Conservation (phyloP, 768 basidiomycete genomes). For the Boletellus sp. region DNA sequence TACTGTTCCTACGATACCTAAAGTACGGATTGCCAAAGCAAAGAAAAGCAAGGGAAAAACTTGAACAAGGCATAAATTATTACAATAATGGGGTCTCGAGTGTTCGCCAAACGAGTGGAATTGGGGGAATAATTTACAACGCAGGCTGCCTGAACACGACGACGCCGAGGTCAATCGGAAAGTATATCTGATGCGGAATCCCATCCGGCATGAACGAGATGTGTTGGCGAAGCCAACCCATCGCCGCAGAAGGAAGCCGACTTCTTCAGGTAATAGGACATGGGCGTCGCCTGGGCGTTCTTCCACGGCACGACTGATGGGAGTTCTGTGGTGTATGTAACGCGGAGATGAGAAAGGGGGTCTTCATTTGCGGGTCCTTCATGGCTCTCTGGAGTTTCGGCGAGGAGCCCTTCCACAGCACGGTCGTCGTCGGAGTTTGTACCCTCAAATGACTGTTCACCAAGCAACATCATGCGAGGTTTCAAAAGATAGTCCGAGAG, state of each 20-base stretch:
- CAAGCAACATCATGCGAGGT: constrained; percentile 25
- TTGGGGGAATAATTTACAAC: constrained; percentile 24
- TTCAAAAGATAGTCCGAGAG: constrained; percentile 23
- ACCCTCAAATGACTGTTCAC: constrained; percentile 31
- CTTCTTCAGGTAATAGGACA: constrained; percentile 38
- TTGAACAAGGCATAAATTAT: constrained; percentile 28
- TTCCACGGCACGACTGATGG: constrained; percentile 34
- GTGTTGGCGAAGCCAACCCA: constrained; percentile 42
- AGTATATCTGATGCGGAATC: constrained; percentile 46
- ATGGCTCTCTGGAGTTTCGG: constrained; percentile 32
- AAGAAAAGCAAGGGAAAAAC: constrained; percentile 2
- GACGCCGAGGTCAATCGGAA: constrained; percentile 26
- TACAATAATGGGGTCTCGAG: constrained; percentile 15
- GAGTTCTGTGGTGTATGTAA: constrained; percentile 34
- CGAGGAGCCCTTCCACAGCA: constrained; percentile 30
- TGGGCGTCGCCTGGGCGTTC: constrained; percentile 32
- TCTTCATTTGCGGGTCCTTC: constrained; percentile 30
- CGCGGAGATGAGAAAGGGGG: constrained; percentile 34
- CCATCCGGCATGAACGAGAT: constrained; percentile 56
- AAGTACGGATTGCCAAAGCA: constrained; percentile 8
- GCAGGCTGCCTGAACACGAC: constrained; percentile 5
- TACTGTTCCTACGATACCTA: constrained; percentile 27
- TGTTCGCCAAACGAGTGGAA: constrained; percentile 18
- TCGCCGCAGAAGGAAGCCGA: constrained; percentile 38
- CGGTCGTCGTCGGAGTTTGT: constrained; percentile 38